These are phyloP conservation scores for Luvunga scandens DNA, from an alignment of 345 rosid species.

Conservation along the genomic window DNA sequence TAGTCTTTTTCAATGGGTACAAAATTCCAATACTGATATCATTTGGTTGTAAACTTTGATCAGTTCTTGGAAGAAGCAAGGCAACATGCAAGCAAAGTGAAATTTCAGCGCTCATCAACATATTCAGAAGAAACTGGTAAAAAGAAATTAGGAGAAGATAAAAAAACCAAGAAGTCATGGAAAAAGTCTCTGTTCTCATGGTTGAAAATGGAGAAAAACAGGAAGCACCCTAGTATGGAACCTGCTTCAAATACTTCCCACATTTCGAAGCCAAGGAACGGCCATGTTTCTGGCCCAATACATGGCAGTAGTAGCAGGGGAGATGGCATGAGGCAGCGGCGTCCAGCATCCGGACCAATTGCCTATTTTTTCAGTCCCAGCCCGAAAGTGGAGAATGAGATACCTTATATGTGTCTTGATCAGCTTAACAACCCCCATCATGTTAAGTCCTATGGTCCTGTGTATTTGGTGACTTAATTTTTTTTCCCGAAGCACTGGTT, in stretches of 20 bases:
- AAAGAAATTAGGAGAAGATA: conserved; percentile 20
- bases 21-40: background rate
- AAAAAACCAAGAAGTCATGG: conserved; percentile 50
- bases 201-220: conserved; percentile 48
- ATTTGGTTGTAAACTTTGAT: conserved; percentile 11
- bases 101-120: conserved; percentile 13
- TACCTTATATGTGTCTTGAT: conserved; percentile 39
- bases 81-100: conserved; percentile 33
- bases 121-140: conserved; percentile 19
- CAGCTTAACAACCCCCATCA: conserved; percentile 25
- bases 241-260: conserved; percentile 16
- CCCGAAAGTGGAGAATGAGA: conserved; percentile 32
- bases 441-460: conserved; percentile 44
- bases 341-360: conserved; percentile 43
- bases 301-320: conserved; percentile 16
- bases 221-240: conserved; percentile 16
- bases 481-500: background rate
- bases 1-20: background rate
- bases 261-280: conserved; percentile 28
- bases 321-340: conserved; percentile 15
- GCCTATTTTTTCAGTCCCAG: conserved; percentile 30
- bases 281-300: conserved; percentile 47
- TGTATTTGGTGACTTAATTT: conserved; percentile 49
- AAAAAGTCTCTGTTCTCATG: conserved; percentile 44
- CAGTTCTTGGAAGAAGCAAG: conserved; percentile 64